Percentiles rank a stretch among this genome's conserved stretches.
Conservation (phyloP, 2,329 filamentous ascomycete genomes). For the Trichophaea hybrida region DNA sequence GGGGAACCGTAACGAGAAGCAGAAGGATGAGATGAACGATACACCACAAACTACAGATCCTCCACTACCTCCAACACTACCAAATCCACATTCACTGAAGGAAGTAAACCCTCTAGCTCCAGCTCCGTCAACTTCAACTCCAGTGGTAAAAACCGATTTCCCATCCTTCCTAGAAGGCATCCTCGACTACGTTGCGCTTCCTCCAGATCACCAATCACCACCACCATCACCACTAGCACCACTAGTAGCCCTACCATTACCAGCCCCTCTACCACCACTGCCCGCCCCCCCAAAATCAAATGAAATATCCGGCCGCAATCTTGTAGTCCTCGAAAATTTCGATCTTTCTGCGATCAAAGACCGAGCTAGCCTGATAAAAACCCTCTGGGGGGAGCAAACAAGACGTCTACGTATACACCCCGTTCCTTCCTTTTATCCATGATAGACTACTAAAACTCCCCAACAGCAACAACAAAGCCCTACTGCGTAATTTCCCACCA, state of each 20-base stretch:
- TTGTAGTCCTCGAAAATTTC: slow-evolving; percentile 46
- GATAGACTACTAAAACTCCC: no score
- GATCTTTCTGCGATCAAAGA: slow-evolving; percentile 38
- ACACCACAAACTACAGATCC: neutral
- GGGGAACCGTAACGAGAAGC: neutral
- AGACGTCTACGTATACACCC: slow-evolving; percentile 15
- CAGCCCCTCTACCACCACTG: slow-evolving; percentile 21
- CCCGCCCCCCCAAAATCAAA: slow-evolving; percentile 30
- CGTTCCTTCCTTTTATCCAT: slow-evolving; percentile 2
- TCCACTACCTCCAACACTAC: neutral
- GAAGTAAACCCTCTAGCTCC: neutral
- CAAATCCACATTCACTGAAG: neutral
- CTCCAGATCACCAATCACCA: slow-evolving; percentile 10
- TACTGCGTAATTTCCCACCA: slow-evolving; percentile 73
- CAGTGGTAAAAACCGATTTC: slow-evolving; percentile 16
- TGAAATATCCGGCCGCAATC: slow-evolving; percentile 41
- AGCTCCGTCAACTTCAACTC: slow-evolving; percentile 9
- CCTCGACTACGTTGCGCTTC: slow-evolving; percentile 32
- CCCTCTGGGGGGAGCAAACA: slow-evolving; percentile 36
- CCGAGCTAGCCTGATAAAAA: slow-evolving; percentile 41
- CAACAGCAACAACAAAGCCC: slow-evolving; percentile 25
- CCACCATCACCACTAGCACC: neutral
- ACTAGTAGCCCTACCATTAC: neutral
- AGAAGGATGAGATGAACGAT: neutral
- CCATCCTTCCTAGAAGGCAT: slow-evolving; percentile 35